Percentiles rank a stretch among this genome's conserved stretches.
phyloP scores from a whole-genome alignment of 768 basidiomycete genomes.

The Hygrophoropsis aurantiaca region DNA sequence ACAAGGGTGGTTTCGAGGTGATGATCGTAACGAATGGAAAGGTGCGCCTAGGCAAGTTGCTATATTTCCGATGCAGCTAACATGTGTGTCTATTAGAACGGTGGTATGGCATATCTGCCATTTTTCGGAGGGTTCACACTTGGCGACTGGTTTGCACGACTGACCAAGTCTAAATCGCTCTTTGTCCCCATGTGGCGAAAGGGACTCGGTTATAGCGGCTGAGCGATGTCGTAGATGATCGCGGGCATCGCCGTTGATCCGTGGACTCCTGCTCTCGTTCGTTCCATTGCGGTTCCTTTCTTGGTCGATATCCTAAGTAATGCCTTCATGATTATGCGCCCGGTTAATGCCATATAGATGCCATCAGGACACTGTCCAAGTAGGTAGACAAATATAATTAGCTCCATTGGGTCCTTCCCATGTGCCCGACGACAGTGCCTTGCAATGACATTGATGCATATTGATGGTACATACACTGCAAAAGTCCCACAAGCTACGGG shows the following conservation, averaged over 20 bases:
- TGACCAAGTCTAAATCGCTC: slow-evolving; percentile 39
- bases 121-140: slow-evolving; percentile 45
- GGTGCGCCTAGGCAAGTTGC: slow-evolving; percentile 32
- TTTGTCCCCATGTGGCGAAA: slow-evolving; percentile 27
- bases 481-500: no score
- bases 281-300: background rate
- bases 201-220: slow-evolving; percentile 20
- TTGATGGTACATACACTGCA: no score
- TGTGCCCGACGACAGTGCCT: no score
- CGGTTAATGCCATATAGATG: no score
- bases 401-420: no score
- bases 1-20: slow-evolving; percentile 51
- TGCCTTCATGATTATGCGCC: no score
- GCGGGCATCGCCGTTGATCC: no score
- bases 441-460: no score
- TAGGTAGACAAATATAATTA: no score
- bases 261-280: background rate
- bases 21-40: slow-evolving; percentile 56
- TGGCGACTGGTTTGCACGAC: slow-evolving; percentile 41
- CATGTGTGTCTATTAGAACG: slow-evolving; percentile 31
- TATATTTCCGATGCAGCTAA: background rate
- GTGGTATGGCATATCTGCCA: slow-evolving; percentile 38
- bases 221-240: no score
- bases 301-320: no score
- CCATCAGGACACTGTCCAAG: no score